Percentiles rank a stretch among this genome's conserved stretches.
Conservation (phyloP, 1,139 yeast genomes). For the Blastobotrys raffinosifermentans region DNA sequence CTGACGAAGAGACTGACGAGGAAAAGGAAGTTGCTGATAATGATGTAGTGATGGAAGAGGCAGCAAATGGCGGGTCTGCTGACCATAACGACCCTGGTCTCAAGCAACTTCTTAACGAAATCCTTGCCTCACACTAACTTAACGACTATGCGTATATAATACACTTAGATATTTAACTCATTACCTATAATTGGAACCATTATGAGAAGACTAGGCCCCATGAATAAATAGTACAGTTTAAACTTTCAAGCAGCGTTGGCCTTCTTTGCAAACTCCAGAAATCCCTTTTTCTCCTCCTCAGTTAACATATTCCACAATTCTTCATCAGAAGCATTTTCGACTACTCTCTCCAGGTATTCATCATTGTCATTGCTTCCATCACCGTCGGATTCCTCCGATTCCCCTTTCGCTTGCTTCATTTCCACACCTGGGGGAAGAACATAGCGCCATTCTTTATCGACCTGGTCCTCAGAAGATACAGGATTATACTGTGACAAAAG, state of each 20-base stretch:
- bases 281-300: slow-evolving; percentile 16
- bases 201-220: neutral
- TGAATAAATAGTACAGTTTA: neutral
- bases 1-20: slow-evolving; percentile 14
- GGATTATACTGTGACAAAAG: slow-evolving; percentile 15
- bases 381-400: slow-evolving; percentile 9
- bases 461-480: slow-evolving; percentile 13
- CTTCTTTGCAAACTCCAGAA: slow-evolving; percentile 12
- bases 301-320: slow-evolving; percentile 17
- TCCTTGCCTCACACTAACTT: slow-evolving; percentile 12
- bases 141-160: slow-evolving; percentile 2
- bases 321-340: slow-evolving; percentile 16
- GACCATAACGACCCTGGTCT: slow-evolving; percentile 4
- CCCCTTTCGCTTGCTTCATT: slow-evolving; percentile 3
- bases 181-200: neutral
- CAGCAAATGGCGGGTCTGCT: slow-evolving; percentile 1
- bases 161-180: neutral
- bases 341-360: slow-evolving; percentile 13
- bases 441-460: slow-evolving; percentile 20
- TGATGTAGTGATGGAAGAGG: slow-evolving; percentile 6
- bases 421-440: slow-evolving; percentile 13
- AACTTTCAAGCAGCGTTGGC: slow-evolving; percentile 8
- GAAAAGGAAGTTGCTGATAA: slow-evolving; percentile 19
- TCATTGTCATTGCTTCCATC: slow-evolving; percentile 11
- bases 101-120: slow-evolving; percentile 11